Evolutionary conservation across 352 stramenopile species (phyloP).

Genomic region (Sclerospora graminicola): DNA sequence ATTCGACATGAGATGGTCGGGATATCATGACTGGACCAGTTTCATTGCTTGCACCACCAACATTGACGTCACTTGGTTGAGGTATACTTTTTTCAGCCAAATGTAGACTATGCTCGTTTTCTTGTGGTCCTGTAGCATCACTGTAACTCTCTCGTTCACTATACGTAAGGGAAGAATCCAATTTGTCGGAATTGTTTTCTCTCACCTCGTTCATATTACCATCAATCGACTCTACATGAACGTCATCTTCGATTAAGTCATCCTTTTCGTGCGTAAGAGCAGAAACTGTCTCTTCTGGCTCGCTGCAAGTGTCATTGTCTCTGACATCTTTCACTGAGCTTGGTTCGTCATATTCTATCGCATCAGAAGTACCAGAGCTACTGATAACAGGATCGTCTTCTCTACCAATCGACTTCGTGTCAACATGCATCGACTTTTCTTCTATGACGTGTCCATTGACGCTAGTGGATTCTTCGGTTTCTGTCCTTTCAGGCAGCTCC

Average conservation of each 20-base stretch:
- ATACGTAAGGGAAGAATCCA: constrained; percentile 4
- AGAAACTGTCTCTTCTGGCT: constrained; percentile 3
- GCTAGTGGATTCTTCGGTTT: not conserved
- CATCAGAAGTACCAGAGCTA: not conserved
- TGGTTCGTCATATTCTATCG: not conserved
- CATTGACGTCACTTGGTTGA: constrained; percentile 8
- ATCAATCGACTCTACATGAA: not conserved
- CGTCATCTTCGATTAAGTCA: not conserved
- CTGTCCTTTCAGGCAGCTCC: constrained; percentile 4
- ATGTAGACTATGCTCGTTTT: constrained; percentile 1
- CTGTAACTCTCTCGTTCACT: constrained; percentile 1
- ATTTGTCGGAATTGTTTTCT: not conserved
- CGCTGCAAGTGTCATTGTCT: not conserved
- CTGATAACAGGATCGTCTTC: constrained; percentile 1
- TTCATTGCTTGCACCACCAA: not conserved
- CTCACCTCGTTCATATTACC: no score
- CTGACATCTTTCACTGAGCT: not conserved
- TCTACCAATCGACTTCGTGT: not conserved
- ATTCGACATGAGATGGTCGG: constrained; percentile 7
- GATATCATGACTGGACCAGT: not conserved
- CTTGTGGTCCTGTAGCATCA: not conserved
- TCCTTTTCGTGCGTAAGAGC: not conserved
- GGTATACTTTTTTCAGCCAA: no score
- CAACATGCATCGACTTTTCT: not conserved
- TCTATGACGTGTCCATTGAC: not conserved